phyloP scores from a whole-genome alignment of 1,139 yeast species.

The Ogataea hybrid region DNA sequence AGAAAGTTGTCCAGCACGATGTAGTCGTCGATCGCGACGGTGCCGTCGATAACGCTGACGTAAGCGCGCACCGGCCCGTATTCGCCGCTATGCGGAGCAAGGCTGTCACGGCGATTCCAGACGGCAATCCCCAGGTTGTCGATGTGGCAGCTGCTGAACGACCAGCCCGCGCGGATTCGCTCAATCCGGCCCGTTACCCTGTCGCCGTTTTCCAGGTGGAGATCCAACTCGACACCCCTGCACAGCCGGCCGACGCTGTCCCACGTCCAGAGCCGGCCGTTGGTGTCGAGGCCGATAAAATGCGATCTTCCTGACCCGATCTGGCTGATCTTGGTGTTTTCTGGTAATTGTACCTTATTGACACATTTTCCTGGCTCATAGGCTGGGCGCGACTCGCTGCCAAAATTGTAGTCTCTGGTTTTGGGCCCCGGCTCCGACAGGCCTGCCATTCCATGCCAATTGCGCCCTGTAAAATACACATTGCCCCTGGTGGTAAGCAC shows the following conservation, averaged over 20 bases:
- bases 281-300: constrained; percentile 58
- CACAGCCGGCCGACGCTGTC: constrained; percentile 41
- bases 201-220: constrained; percentile 31
- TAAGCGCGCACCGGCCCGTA: constrained; percentile 15
- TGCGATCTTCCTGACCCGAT: constrained; percentile 68
- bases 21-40: constrained; percentile 47
- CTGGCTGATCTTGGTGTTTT: constrained; percentile 38
- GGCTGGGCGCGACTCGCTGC: neutral
- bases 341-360: constrained; percentile 5
- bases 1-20: constrained; percentile 53
- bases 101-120: constrained; percentile 50
- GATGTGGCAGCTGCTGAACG: constrained; percentile 51
- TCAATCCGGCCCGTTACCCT: constrained; percentile 29
- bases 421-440: constrained; percentile 36
- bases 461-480: constrained; percentile 49
- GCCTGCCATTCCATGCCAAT: constrained; percentile 42
- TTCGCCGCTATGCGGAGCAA: constrained; percentile 2
- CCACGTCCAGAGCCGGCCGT: constrained; percentile 59
- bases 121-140: constrained; percentile 54
- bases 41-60: constrained; percentile 12
- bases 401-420: constrained; percentile 29
- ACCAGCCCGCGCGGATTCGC: constrained; percentile 72
- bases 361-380: constrained; percentile 11
- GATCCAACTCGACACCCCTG: constrained; percentile 47
- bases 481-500: constrained; percentile 54